phyloP scores from a whole-genome alignment of 2,329 filamentous ascomycete genomes.

The Penicillium sp. region DNA sequence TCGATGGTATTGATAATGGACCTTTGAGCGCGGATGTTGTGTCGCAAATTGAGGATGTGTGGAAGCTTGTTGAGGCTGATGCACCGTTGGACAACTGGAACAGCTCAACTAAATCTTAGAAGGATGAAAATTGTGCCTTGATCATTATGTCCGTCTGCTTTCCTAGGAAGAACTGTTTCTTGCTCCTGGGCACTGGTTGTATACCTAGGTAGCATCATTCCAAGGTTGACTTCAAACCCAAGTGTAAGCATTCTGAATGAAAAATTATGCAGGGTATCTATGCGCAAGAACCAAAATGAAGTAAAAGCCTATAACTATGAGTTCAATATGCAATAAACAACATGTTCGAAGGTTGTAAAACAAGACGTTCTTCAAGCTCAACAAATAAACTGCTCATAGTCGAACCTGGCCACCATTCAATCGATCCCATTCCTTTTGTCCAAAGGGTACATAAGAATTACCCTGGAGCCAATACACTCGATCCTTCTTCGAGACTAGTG shows the following conservation, averaged over 20 bases:
- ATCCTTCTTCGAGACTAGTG: slow-evolving; percentile 40
- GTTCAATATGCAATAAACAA: background rate
- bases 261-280: no score
- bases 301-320: background rate
- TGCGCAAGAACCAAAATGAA: no score
- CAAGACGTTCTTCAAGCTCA: no score
- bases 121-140: no score
- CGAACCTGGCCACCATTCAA: slow-evolving; percentile 70
- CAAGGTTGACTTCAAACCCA: no score
- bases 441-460: slow-evolving; percentile 69
- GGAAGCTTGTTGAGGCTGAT: slow-evolving; percentile 29
- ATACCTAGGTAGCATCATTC: no score
- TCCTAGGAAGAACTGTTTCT: no score
- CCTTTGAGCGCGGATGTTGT: slow-evolving; percentile 25
- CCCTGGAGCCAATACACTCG: slow-evolving; percentile 67
- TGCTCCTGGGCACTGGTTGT: no score
- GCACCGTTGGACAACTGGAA: slow-evolving; percentile 24
- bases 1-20: slow-evolving; percentile 49
- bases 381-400: slow-evolving; percentile 50
- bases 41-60: slow-evolving; percentile 27
- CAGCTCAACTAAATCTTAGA: background rate
- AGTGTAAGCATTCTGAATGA: no score
- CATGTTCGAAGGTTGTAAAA: background rate
- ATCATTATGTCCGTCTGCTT: no score
- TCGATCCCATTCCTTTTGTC: slow-evolving; percentile 65